phyloP scores from a whole-genome alignment of 1,139 yeast species.

The Candida freyschussii region DNA sequence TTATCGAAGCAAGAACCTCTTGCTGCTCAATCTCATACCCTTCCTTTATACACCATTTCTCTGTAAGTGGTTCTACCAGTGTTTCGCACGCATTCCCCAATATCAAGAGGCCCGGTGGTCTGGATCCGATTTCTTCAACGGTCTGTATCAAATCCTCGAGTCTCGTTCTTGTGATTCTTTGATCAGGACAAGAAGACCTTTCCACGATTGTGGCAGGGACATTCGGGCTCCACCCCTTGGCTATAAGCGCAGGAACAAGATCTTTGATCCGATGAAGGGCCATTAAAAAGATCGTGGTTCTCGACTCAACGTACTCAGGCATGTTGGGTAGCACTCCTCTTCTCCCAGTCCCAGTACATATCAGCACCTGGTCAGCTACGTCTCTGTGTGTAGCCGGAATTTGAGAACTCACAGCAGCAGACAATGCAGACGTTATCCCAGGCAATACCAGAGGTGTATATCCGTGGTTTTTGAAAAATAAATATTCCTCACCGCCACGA shows the following conservation, averaged over 20 bases:
- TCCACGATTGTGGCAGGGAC: conserved; percentile 86
- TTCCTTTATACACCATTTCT: conserved; percentile 56
- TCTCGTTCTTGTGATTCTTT: conserved; percentile 74
- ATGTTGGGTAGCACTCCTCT: conserved; percentile 75
- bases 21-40: conserved; percentile 37
- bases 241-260: conserved; percentile 54
- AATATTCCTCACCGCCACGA: conserved; percentile 90
- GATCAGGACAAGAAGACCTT: conserved; percentile 92
- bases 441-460: conserved; percentile 71
- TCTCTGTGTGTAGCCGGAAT: conserved; percentile 93
- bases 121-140: conserved; percentile 73
- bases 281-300: conserved; percentile 91
- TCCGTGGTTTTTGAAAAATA: conserved; percentile 64
- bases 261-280: conserved; percentile 78
- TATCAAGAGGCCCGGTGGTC: conserved; percentile 91
- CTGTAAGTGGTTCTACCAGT: conserved; percentile 30
- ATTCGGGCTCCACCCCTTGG: conserved; percentile 60
- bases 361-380: conserved; percentile 85
- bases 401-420: conserved; percentile 80
- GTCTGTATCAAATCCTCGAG: conserved; percentile 65
- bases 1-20: too few species aligned
- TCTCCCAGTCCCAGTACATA: conserved; percentile 94
- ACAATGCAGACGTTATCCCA: conserved; percentile 86
- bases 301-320: conserved; percentile 64
- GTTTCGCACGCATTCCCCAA: conserved; percentile 79